Percentiles rank a stretch among this genome's conserved stretches.
Evolutionary conservation across 2,329 filamentous ascomycete species (phyloP).

Genomic region (Botryosphaeria dothidea): DNA sequence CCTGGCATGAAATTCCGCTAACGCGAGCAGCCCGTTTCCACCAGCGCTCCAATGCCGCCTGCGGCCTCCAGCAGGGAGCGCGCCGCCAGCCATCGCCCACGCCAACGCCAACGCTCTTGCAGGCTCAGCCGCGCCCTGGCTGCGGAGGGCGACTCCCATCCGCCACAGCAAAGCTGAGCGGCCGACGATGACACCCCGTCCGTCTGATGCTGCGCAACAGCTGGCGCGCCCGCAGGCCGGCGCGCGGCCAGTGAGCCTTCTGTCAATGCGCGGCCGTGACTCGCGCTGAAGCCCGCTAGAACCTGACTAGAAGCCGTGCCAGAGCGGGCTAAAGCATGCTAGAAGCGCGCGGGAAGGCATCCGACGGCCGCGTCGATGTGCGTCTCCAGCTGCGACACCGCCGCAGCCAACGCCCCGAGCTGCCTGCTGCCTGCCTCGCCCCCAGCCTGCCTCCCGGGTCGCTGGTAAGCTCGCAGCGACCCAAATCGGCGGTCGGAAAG

Average conservation of each 20-base stretch:
- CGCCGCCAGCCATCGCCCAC: neutral
- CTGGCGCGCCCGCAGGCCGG: constrained; percentile 8
- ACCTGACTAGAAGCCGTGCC: constrained; percentile 13
- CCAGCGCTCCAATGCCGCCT: neutral
- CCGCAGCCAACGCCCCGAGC: constrained; percentile 2
- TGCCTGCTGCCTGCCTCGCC: constrained; percentile 8
- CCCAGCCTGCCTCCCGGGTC: constrained; percentile 33
- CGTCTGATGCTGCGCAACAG: constrained; percentile 12
- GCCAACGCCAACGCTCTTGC: constrained; percentile 12
- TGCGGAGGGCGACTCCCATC: neutral
- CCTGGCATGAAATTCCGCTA: constrained; percentile 18
- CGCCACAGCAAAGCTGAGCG: neutral
- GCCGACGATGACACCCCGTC: neutral
- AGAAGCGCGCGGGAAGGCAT: constrained; percentile 28
- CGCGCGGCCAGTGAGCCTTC: constrained; percentile 20
- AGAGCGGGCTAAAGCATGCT: constrained; percentile 18
- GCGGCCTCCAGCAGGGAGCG: constrained; percentile 13
- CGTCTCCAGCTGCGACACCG: constrained; percentile 25
- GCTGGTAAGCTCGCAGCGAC: constrained; percentile 28
- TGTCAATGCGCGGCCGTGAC: constrained; percentile 14
- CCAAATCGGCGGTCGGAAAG: constrained; percentile 21
- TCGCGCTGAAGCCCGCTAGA: constrained; percentile 19
- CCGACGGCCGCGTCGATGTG: constrained; percentile 33
- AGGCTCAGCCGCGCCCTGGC: constrained; percentile 1
- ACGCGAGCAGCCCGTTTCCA: constrained; percentile 17